phyloP scores from a whole-genome alignment of 1,284 basidiomycete genomes.

The Sphaerobolus stellatus region DNA sequence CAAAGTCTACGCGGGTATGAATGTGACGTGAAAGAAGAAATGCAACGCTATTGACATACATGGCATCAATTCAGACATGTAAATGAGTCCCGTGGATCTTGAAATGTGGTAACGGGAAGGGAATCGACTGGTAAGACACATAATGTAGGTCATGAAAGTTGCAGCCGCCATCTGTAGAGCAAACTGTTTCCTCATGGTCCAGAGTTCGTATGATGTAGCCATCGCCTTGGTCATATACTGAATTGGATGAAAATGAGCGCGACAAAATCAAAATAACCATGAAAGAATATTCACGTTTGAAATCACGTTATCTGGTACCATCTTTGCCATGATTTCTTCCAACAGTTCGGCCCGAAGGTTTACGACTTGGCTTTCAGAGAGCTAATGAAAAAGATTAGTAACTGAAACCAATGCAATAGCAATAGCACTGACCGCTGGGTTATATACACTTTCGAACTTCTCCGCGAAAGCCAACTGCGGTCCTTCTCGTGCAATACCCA shows the following conservation, averaged over 20 bases:
- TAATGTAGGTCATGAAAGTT: constrained; percentile 91
- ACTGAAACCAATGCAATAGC: background rate
- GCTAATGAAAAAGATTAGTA: background rate
- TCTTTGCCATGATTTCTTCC: constrained; percentile 88
- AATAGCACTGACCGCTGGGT: constrained; percentile 1
- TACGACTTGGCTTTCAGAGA: constrained; percentile 43
- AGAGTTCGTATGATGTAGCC: constrained; percentile 83
- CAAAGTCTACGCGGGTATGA: constrained; percentile 8
- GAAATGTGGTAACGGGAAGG: constrained; percentile 90
- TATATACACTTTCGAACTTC: constrained; percentile 66
- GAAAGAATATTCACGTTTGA: constrained; percentile 59
- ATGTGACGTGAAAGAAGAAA: background rate
- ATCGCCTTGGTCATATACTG: constrained; percentile 92
- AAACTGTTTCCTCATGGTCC: constrained; percentile 98
- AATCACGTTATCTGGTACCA: constrained; percentile 88
- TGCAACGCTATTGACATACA: constrained; percentile 44
- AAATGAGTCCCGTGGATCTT: constrained; percentile 83
- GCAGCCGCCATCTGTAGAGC: constrained; percentile 85
- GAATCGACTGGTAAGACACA: constrained; percentile 82
- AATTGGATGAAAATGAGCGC: constrained; percentile 10
- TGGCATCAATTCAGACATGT: constrained; percentile 88
- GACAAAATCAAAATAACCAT: background rate
- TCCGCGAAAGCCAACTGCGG: constrained; percentile 83
- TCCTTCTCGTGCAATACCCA: constrained; percentile 84
- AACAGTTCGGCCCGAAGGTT: constrained; percentile 85